A percentile compares a stretch with the other conserved stretches of the same genome.
phyloP scores from a whole-genome alignment of 2,329 filamentous ascomycete species.

The Colletotrichum sublineola region DNA sequence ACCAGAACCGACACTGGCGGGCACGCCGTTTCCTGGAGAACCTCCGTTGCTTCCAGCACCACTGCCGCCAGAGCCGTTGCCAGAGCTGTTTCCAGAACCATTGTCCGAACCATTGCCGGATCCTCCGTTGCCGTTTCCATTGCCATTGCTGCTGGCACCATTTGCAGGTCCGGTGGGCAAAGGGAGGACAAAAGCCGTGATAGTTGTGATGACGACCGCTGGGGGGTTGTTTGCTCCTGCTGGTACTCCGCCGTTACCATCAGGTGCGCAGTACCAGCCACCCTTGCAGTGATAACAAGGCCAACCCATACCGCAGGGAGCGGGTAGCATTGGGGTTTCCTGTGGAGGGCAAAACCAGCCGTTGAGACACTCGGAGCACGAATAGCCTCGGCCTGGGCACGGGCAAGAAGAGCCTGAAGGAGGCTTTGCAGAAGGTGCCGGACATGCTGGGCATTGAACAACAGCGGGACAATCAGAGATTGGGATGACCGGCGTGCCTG shows the following conservation, averaged over 20 bases:
- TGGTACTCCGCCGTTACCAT: constrained; percentile 1
- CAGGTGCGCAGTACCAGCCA: constrained; percentile 48
- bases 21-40: background rate
- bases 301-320: constrained; percentile 50
- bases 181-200: constrained; percentile 26
- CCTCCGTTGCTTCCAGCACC: background rate
- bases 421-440: constrained; percentile 22
- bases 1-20: background rate
- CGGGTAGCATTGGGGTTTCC: constrained; percentile 49
- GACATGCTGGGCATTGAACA: constrained; percentile 44
- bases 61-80: background rate
- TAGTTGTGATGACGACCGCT: constrained; percentile 18
- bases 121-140: background rate
- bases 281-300: constrained; percentile 50
- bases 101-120: background rate
- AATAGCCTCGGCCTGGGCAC: constrained; percentile 48
- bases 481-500: constrained; percentile 32
- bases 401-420: constrained; percentile 30
- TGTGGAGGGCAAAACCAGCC: constrained; percentile 51
- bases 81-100: background rate
- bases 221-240: constrained; percentile 14
- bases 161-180: constrained; percentile 13
- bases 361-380: constrained; percentile 49
- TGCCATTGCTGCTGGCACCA: background rate
- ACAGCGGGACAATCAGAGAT: constrained; percentile 34